Percentiles rank a stretch among this genome's conserved stretches.
These are phyloP conservation scores for Camellia japonica DNA, from an alignment of 148 eudicot species.

Conservation along the genomic window DNA sequence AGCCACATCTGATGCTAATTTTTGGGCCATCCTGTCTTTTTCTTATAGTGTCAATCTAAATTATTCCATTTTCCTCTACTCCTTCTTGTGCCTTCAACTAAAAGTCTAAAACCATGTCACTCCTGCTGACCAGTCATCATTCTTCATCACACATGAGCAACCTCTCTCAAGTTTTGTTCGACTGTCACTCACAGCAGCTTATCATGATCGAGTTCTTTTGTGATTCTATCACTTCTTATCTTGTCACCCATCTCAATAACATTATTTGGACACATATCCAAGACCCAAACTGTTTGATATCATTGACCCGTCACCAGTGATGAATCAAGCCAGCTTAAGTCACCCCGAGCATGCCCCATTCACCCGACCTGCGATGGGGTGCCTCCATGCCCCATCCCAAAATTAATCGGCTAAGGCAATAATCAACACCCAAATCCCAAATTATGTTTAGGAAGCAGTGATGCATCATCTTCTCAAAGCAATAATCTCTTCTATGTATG, in stretches of 20 bases:
- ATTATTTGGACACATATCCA: not conserved
- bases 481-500: too few relatives aligned
- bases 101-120: not conserved
- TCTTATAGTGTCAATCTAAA: not conserved
- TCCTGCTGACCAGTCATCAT: not conserved
- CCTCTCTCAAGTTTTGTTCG: not conserved
- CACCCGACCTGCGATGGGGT: not conserved
- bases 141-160: not conserved
- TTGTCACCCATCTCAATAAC: not conserved
- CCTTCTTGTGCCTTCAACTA: slow-evolving; percentile 4
- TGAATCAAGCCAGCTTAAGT: not conserved
- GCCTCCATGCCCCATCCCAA: too few relatives aligned
- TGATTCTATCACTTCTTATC: not conserved
- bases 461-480: too few relatives aligned
- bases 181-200: not conserved
- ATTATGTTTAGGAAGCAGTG: too few relatives aligned
- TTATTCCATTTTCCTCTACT: not conserved
- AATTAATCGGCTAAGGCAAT: too few relatives aligned
- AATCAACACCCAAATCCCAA: too few relatives aligned
- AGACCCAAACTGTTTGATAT: not conserved
- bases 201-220: not conserved
- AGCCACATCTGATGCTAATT: not conserved
- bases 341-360: not conserved
- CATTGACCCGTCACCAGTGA: not conserved
- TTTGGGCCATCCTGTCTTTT: not conserved